A percentile compares a stretch with the other conserved stretches of the same genome.
Evolutionary conservation across 805 yeast species (phyloP).

Genomic region (Pichia eremophila): DNA sequence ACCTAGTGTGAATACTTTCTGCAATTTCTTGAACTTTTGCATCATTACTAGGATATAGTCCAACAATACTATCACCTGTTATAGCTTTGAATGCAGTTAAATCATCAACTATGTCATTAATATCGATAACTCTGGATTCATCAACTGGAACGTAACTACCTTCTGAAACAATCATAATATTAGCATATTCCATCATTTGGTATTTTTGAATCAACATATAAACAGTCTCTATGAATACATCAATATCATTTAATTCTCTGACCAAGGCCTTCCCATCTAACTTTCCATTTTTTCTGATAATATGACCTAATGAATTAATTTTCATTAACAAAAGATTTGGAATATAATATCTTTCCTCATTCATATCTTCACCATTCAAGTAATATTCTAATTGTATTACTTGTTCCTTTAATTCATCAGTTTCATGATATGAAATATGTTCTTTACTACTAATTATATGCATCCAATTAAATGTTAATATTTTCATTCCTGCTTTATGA

Average conservation of each 20-base stretch:
- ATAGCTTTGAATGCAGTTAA: slow-evolving; percentile 44
- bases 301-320: slow-evolving; percentile 74
- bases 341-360: slow-evolving; percentile 46
- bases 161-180: slow-evolving; percentile 73
- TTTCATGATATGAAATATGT: slow-evolving; percentile 55
- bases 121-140: slow-evolving; percentile 51
- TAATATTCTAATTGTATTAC: slow-evolving; percentile 37
- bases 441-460: background rate
- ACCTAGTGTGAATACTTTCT: too few relatives aligned
- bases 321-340: slow-evolving; percentile 74
- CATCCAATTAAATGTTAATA: slow-evolving; percentile 96
- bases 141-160: slow-evolving; percentile 93
- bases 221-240: slow-evolving; percentile 46
- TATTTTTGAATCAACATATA: slow-evolving; percentile 40
- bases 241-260: slow-evolving; percentile 53
- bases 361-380: background rate
- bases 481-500: slow-evolving; percentile 12
- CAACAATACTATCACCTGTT: slow-evolving; percentile 85
- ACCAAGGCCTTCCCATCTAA: slow-evolving; percentile 50
- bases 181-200: slow-evolving; percentile 55
- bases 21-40: background rate
- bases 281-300: slow-evolving; percentile 52
- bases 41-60: slow-evolving; percentile 46
- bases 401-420: slow-evolving; percentile 52
- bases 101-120: slow-evolving; percentile 60